A percentile compares a stretch with the other conserved stretches of the same genome.
Conservation (phyloP, 805 yeast genomes). For the Metschnikowia noctiluminum region DNA sequence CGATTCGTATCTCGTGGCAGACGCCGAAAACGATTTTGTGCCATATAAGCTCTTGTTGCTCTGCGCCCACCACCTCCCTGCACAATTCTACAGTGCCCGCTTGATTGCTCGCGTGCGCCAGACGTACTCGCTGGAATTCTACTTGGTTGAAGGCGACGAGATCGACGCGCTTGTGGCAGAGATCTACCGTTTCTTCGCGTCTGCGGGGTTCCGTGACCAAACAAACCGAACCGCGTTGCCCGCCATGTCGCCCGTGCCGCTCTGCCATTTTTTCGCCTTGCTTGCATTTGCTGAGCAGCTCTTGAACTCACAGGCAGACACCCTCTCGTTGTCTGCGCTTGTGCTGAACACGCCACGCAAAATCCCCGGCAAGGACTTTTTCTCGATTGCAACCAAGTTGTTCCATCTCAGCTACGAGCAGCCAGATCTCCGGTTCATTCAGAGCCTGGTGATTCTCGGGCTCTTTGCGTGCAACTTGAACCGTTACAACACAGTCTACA, state of each 20-base stretch:
- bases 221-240: constrained; percentile 6
- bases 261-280: constrained; percentile 33
- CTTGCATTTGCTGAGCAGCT: constrained; percentile 41
- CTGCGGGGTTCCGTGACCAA: not conserved
- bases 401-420: constrained; percentile 32
- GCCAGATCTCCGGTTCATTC: constrained; percentile 31
- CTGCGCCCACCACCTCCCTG: constrained; percentile 25
- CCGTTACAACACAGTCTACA: constrained; percentile 36
- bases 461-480: constrained; percentile 36
- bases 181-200: constrained; percentile 15
- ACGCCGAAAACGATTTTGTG: constrained; percentile 25
- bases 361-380: constrained; percentile 36
- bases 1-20: constrained; percentile 26
- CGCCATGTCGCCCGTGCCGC: constrained; percentile 13
- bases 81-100: constrained; percentile 20
- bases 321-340: constrained; percentile 8
- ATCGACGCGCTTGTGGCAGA: constrained; percentile 15
- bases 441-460: constrained; percentile 32
- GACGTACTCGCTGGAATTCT: constrained; percentile 35
- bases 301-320: constrained; percentile 12
- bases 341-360: constrained; percentile 4
- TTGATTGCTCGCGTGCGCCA: constrained; percentile 25
- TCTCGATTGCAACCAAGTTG: constrained; percentile 29
- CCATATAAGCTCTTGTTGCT: constrained; percentile 22
- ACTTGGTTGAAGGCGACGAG: constrained; percentile 27